These are phyloP conservation scores for Thelonectria discophora DNA, from an alignment of 2,329 filamentous ascomycete genomes.

Conservation along the genomic window DNA sequence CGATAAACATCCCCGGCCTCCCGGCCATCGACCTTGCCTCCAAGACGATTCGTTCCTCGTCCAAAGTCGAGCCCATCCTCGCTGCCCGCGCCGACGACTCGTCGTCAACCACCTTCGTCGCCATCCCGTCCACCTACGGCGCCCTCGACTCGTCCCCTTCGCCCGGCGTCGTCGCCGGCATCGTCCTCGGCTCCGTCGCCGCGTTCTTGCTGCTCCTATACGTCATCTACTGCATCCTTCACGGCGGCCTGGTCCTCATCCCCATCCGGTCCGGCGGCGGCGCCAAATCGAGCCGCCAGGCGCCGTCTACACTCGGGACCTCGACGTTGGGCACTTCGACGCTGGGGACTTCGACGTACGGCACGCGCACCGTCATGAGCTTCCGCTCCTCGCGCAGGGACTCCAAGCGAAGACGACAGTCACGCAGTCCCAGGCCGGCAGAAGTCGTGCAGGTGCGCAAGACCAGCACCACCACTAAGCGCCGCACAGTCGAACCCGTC, in stretches of 20 bases:
- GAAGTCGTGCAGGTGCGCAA: constrained; percentile 44
- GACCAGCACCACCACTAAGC: constrained; percentile 11
- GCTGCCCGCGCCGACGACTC: constrained; percentile 33
- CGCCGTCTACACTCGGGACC: constrained; percentile 7
- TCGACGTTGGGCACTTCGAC: constrained; percentile 34
- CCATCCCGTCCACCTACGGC: constrained; percentile 50
- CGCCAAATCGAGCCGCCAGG: constrained; percentile 22
- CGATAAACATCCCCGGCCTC: constrained; percentile 16
- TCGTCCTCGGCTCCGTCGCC: constrained; percentile 56
- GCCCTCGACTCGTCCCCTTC: constrained; percentile 49
- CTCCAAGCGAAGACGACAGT: constrained; percentile 27
- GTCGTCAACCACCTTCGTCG: constrained; percentile 38
- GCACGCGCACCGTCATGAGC: constrained; percentile 29
- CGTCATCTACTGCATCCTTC: constrained; percentile 60
- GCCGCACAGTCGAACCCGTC: constrained; percentile 29
- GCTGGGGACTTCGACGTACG: constrained; percentile 34
- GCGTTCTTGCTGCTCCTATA: constrained; percentile 64
- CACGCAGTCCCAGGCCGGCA: constrained; percentile 23
- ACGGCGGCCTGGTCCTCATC: constrained; percentile 50
- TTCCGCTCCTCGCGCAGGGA: constrained; percentile 35
- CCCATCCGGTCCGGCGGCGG: constrained; percentile 23
- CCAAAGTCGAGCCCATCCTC: constrained; percentile 12
- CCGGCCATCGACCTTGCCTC: constrained; percentile 22
- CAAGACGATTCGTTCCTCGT: constrained; percentile 18
- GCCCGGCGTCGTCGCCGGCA: constrained; percentile 55